Evolutionary conservation across 1,284 basidiomycete genomes (phyloP).

Genomic region (Ganoderma sinense): DNA sequence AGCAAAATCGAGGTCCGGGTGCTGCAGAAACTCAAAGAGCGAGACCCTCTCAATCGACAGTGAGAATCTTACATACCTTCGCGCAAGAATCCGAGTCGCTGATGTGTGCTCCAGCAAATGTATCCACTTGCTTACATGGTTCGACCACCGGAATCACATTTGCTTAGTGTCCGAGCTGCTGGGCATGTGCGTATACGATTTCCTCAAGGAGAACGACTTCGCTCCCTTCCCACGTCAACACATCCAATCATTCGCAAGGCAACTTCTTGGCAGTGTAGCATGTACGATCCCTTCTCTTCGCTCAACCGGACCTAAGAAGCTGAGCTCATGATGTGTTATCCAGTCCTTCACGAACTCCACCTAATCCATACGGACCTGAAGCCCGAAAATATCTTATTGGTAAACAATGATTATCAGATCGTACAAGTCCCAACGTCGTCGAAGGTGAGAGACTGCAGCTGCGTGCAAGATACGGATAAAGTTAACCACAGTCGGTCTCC

Average conservation of each 20-base stretch:
- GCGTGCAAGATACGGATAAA: background rate
- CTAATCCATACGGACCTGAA: constrained; percentile 99
- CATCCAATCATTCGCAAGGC: constrained; percentile 95
- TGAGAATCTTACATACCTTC: constrained; percentile 51
- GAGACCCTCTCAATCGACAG: constrained; percentile 92
- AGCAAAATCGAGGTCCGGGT: constrained; percentile 99
- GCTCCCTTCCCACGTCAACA: constrained; percentile 95
- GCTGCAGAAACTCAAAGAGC: constrained; percentile 89
- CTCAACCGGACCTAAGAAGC: background rate
- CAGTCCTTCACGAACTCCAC: constrained; percentile 91
- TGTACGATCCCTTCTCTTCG: constrained; percentile 65
- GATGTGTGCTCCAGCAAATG: constrained; percentile 79
- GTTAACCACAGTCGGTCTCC: background rate
- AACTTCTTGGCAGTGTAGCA: constrained; percentile 92
- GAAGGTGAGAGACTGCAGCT: constrained; percentile 17
- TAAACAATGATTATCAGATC: constrained; percentile 81
- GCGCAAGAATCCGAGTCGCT: constrained; percentile 7
- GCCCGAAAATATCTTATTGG: constrained; percentile 97
- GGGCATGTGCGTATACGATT: constrained; percentile 99
- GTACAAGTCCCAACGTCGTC: constrained; percentile 53
- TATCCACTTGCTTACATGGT: constrained; percentile 94
- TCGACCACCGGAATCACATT: constrained; percentile 98
- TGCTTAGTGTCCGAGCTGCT: constrained; percentile 97
- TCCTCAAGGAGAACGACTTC: constrained; percentile 98
- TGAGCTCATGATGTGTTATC: constrained; percentile 1